Base-by-base conservation (phyloP, 768 basidiomycete genomes). In the Mycena latifolia region DNA sequence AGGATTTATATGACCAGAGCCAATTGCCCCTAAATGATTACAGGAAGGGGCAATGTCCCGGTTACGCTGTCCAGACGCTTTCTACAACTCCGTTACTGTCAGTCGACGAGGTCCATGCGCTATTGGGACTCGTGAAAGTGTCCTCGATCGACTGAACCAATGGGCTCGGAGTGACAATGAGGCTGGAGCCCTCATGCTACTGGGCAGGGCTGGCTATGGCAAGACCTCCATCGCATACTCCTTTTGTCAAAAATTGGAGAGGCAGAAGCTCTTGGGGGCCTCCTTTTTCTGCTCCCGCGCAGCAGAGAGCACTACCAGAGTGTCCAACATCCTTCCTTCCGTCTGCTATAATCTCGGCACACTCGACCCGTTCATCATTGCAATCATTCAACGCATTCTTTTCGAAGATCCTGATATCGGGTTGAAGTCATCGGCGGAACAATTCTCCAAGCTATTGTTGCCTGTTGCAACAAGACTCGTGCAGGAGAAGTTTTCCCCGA, bases 131-230 rank as follows among this genome's bases (percentile, higher is more conserved):
- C 50, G 50, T 20, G 50, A 31, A 29, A 29, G 7, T 51, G 29
- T 51, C n/a, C 50, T 51, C 18, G 50, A 29, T 8, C 14, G 31
- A n/a, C 28, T 51, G 28, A 31, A 20, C 28, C 50, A n/a, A 3
- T 51, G 50, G 50, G 50, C 29, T 31, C 17, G 8, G 29, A 20
- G 7, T 10, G 28, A 17, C 27, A 20, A 7, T 20, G 28, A 15
- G 5, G n/a, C 20, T 20, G 28, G 28, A 7, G 29, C 31, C 18
- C 50, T 29, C 20, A 29, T 51, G 28, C 50, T 51, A 18, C 28
- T 51, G 17, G 50, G 50, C 50, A 51, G 50, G 20, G 50, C 50
- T 4, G 50, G 50, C 28, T 51, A 51, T 20, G 50, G 50, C 6
- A 51, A 51, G 31, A 51, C 50, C 17, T 51, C 50, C 15, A 31